Percentiles rank a stretch among this genome's conserved stretches.
These are phyloP conservation scores for Otatea glauca DNA, from an alignment of 176 grass and related monocot species.

Conservation along the genomic window DNA sequence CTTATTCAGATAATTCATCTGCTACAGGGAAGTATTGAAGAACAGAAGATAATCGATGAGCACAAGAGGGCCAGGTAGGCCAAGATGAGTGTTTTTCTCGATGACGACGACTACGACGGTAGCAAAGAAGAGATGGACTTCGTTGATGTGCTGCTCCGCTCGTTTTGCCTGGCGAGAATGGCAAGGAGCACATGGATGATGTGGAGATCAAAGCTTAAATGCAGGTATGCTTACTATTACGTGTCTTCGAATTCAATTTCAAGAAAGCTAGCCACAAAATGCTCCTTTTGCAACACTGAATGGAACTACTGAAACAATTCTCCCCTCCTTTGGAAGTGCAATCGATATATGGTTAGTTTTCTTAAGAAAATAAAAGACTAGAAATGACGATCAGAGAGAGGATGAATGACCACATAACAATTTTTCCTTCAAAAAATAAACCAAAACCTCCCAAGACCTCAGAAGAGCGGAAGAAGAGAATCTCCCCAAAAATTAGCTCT, in stretches of 20 bases:
- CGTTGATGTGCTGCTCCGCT: constrained; percentile 77
- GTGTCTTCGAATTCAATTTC: constrained; percentile 40
- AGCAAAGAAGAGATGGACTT: constrained; percentile 72
- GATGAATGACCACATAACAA: too few relatives aligned
- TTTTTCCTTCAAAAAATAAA: too few relatives aligned
- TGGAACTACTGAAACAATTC: not conserved
- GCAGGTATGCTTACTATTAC: constrained; percentile 58
- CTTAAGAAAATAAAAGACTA: not conserved
- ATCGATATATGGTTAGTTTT: not conserved
- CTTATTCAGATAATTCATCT: too few relatives aligned
- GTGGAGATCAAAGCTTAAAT: constrained; percentile 93
- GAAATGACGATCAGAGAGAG: too few relatives aligned
- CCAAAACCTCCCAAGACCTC: too few relatives aligned
- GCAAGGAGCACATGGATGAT: constrained; percentile 78
- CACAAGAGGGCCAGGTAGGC: constrained; percentile 58
- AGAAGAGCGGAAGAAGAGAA: too few relatives aligned
- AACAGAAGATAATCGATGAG: constrained; percentile 88
- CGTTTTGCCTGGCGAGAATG: constrained; percentile 76
- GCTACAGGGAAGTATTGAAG: too few relatives aligned
- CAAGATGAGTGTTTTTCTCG: constrained; percentile 44
- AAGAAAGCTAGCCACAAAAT: not conserved
- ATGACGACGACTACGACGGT: constrained; percentile 37
- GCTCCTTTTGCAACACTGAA: not conserved
- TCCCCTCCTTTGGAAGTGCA: not conserved
- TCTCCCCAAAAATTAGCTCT: too few relatives aligned